phyloP scores from a whole-genome alignment of 345 rosid species.

The Aegle marmelos region DNA sequence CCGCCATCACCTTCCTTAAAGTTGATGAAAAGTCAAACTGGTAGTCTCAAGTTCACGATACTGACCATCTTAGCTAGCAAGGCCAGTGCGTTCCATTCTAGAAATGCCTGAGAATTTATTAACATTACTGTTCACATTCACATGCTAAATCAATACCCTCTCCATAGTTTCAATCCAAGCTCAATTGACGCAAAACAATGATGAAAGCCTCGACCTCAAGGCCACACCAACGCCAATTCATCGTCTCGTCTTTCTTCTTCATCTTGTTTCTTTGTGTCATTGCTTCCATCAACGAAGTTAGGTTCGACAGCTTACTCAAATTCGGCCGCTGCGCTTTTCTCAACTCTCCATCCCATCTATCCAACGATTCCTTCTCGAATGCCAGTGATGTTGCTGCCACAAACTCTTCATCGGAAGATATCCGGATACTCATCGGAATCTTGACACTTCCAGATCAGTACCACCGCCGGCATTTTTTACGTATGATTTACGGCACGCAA shows the following conservation, averaged over 20 bases:
- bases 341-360: background rate
- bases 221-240: slow-evolving; percentile 31
- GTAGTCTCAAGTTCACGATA: slow-evolving; percentile 30
- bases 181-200: background rate
- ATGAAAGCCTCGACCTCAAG: slow-evolving; percentile 30
- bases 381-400: background rate
- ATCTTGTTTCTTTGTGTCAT: slow-evolving; percentile 58
- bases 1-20: slow-evolving; percentile 23
- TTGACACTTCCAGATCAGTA: slow-evolving; percentile 83
- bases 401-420: slow-evolving; percentile 33
- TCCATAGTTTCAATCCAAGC: background rate
- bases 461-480: slow-evolving; percentile 63
- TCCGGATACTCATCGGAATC: slow-evolving; percentile 76
- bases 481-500: slow-evolving; percentile 70
- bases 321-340: slow-evolving; percentile 51
- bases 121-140: background rate
- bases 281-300: slow-evolving; percentile 54
- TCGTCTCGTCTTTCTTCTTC: slow-evolving; percentile 52
- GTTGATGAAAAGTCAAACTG: slow-evolving; percentile 26
- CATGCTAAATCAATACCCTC: background rate
- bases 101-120: slow-evolving; percentile 7
- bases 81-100: slow-evolving; percentile 9
- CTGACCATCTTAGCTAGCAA: background rate
- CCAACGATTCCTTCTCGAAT: slow-evolving; percentile 22
- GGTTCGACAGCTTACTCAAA: slow-evolving; percentile 43